Percentiles rank a stretch among this genome's conserved stretches.
phyloP scores from a whole-genome alignment of 2,329 filamentous ascomycete genomes.

The Hyphodiscus sp. region DNA sequence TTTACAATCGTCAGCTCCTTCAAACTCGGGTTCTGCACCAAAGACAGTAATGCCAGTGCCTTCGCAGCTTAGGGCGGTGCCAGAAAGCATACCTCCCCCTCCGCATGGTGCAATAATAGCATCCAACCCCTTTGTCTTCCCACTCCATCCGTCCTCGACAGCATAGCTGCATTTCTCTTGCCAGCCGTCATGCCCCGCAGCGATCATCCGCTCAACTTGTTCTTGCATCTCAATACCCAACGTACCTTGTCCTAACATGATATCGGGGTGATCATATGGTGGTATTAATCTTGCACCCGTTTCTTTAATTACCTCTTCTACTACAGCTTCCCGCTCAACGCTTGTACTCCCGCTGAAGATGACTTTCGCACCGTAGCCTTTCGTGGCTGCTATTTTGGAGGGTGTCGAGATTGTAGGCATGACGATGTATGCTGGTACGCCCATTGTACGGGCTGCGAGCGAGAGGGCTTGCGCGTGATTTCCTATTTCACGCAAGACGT shows the following conservation, averaged over 20 bases:
- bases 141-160: conserved; percentile 3
- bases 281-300: conserved; percentile 78
- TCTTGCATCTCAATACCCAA: conserved; percentile 73
- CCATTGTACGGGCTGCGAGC: conserved; percentile 68
- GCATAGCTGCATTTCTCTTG: conserved; percentile 12
- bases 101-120: conserved; percentile 79
- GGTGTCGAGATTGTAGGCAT: conserved; percentile 84
- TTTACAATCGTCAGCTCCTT: conserved; percentile 78
- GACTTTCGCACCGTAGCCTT: conserved; percentile 68
- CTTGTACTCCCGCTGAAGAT: conserved; percentile 78
- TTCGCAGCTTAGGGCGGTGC: conserved; percentile 69
- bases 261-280: conserved; percentile 87
- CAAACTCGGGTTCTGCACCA: conserved; percentile 75
- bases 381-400: conserved; percentile 81
- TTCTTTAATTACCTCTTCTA: conserved; percentile 58
- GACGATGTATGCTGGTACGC: conserved; percentile 77
- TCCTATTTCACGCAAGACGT: conserved; percentile 42
- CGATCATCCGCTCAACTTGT: conserved; percentile 57
- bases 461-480: conserved; percentile 94
- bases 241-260: conserved; percentile 92
- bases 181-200: conserved; percentile 21
- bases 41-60: conserved; percentile 71
- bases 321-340: conserved; percentile 72
- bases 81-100: conserved; percentile 81
- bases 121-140: conserved; percentile 41